Evolutionary conservation across 805 yeast species (phyloP).

Genomic region (Yamadazyma sp.): DNA sequence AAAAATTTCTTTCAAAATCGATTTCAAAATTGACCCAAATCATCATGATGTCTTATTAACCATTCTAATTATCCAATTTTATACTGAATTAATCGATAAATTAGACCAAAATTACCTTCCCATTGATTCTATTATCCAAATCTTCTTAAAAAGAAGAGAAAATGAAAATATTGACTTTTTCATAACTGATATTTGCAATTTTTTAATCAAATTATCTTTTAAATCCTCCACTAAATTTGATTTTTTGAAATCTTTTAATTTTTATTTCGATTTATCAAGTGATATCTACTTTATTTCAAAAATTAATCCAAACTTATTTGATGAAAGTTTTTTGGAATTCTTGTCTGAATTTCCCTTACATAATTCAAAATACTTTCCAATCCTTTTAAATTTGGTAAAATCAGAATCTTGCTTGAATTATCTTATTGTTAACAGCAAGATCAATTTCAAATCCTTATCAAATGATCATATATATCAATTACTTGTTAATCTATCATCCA

Average conservation of each 20-base stretch:
- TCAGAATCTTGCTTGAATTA: conserved; percentile 15
- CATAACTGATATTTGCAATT: conserved; percentile 17
- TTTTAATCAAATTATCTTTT: conserved; percentile 21
- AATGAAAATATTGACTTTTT: conserved; percentile 7
- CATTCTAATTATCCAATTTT: conserved; percentile 24
- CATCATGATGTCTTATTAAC: conserved; percentile 20
- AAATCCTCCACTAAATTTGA: conserved; percentile 8
- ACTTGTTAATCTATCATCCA: conserved; percentile 18
- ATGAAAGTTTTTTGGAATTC: conserved; percentile 10
- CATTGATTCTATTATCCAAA: background rate
- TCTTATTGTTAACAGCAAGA: conserved; percentile 9
- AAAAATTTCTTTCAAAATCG: conserved; percentile 5
- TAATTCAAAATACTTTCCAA: conserved; percentile 21
- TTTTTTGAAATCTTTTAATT: conserved; percentile 18
- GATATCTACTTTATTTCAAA: conserved; percentile 21
- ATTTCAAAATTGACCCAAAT: conserved; percentile 14
- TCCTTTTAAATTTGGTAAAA: conserved; percentile 23
- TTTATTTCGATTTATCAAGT: conserved; percentile 10
- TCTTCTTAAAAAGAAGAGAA: conserved; percentile 2
- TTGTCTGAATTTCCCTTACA: conserved; percentile 11
- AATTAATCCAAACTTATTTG: conserved; percentile 12
- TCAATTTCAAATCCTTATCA: conserved; percentile 8
- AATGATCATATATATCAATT: conserved; percentile 20
- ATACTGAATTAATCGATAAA: conserved; percentile 17
- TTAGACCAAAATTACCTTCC: background rate